Evolutionary conservation across 306 rosid genomes (phyloP).

Genomic region (Hippophae tibetana): DNA sequence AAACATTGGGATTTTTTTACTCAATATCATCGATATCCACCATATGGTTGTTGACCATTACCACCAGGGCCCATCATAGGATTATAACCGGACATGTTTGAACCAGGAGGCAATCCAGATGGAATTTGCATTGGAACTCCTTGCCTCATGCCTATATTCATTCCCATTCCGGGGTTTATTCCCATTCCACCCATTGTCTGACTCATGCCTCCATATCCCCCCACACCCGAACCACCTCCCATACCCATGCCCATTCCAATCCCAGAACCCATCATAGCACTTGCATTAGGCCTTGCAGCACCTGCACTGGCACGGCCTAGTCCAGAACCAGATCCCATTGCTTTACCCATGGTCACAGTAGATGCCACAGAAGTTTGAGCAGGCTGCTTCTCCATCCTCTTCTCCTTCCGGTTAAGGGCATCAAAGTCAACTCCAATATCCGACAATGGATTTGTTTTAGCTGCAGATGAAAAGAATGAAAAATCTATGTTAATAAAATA

Average conservation of each 20-base stretch:
- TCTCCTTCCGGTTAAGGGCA: slow-evolving; percentile 64
- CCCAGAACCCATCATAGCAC: slow-evolving; percentile 49
- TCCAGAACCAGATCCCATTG: slow-evolving; percentile 82
- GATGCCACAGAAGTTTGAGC: slow-evolving; percentile 34
- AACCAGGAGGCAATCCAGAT: slow-evolving; percentile 33
- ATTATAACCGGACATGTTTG: slow-evolving; percentile 49
- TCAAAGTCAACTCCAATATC: slow-evolving; percentile 77
- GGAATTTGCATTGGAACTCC: slow-evolving; percentile 59
- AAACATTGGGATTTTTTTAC: not conserved
- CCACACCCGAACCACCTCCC: not conserved
- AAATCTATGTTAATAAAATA: not conserved
- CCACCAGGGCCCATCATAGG: slow-evolving; percentile 50
- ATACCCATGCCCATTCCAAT: slow-evolving; percentile 36
- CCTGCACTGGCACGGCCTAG: slow-evolving; percentile 56
- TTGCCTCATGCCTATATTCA: slow-evolving; percentile 49
- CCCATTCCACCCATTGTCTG: too few relatives aligned
- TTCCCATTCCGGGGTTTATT: slow-evolving; percentile 14
- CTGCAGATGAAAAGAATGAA: slow-evolving; percentile 35
- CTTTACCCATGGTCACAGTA: slow-evolving; percentile 67
- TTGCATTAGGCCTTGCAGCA: slow-evolving; percentile 28
- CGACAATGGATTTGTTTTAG: slow-evolving; percentile 52
- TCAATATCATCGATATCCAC: slow-evolving; percentile 34
- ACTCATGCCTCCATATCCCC: too few relatives aligned
- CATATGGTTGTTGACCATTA: slow-evolving; percentile 54
- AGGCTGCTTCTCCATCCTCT: slow-evolving; percentile 71